Evolutionary conservation across 2,329 filamentous ascomycete species (phyloP), one percentile per base, ranked within the genome.

Genomic region (Fusarium sambucinum): DNA sequence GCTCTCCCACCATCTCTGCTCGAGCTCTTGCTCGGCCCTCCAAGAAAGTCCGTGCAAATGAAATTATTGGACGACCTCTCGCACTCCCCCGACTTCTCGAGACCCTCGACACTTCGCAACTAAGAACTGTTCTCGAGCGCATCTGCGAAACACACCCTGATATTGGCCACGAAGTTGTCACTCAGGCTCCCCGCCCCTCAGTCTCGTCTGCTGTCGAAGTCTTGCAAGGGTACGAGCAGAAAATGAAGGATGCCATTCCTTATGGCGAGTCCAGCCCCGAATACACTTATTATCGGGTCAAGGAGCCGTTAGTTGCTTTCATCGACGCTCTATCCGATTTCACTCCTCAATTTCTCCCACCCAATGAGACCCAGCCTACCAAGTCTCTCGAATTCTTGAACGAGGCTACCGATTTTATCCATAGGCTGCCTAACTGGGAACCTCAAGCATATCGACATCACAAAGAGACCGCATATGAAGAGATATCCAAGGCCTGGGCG

Each of bases 401-500:
- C 71, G 91, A 91, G 45, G 95, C 92, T 61, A 99, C 96, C 32
- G 90, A 95, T 69, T 88, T 98, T 58, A 92, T 98, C 58, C 94
- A 99, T 78, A 86, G 90, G 38, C 85, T 99, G 42, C 96, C 96
- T 5, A 88, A 97, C 75, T 99, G 94, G 94, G 92, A 96, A 71
- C 93, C 90, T 44, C 92, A 91, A 63, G 89, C 93, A 66, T 92
- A 97, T 81, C 94, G 94, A 70, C 87, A 97, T 73, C 93, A 97
- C 82, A 97, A 97, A 80, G 91, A 97, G 70, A 93, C 93, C 68
- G 94, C 95, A 9, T 99, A 99, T 76, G 95, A 99, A 74, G 96
- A 98, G 77, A 94, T 99, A 68, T 91, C 93, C 27, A 93, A 91
- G 75, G 96, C 96, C 2, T 99, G 96, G 96, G 90, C 93, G 17